Evolutionary conservation across 768 basidiomycete species (phyloP).

Genomic region (Boletus eberwhitei): DNA sequence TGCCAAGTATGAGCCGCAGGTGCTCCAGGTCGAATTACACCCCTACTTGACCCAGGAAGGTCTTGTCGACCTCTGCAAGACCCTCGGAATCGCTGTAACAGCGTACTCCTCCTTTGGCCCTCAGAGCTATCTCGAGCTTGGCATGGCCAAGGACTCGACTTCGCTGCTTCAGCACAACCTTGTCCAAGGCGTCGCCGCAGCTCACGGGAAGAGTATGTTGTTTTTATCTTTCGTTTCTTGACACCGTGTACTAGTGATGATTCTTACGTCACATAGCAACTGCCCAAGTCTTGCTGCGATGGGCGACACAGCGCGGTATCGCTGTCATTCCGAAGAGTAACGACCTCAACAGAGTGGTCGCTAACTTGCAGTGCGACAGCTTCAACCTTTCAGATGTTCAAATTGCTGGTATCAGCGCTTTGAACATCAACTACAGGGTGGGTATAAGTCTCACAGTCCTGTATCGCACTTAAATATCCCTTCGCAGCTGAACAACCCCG

Average conservation of each 20-base stretch:
- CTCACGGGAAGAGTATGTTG: constrained; percentile 50
- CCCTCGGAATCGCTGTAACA: constrained; percentile 48
- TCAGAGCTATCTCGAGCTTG: constrained; percentile 62
- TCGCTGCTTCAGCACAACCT: constrained; percentile 52
- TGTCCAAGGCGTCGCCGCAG: constrained; percentile 43
- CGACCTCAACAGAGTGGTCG: constrained; percentile 34
- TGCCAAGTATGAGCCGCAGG: constrained; percentile 59
- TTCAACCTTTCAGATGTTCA: constrained; percentile 58
- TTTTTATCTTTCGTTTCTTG: not conserved
- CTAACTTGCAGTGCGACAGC: constrained; percentile 45
- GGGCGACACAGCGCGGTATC: constrained; percentile 73
- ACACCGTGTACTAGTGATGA: not conserved
- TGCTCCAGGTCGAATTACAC: constrained; percentile 60
- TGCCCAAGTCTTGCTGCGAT: constrained; percentile 74
- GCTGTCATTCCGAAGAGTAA: constrained; percentile 77
- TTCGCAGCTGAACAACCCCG: constrained; percentile 65
- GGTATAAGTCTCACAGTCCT: constrained; percentile 20
- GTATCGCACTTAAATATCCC: constrained; percentile 2
- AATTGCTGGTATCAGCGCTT: constrained; percentile 49
- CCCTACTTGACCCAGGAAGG: constrained; percentile 51
- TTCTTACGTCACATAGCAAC: constrained; percentile 21
- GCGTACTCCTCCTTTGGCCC: constrained; percentile 58
- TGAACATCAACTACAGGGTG: constrained; percentile 67
- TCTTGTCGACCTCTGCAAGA: constrained; percentile 42
- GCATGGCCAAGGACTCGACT: constrained; percentile 48